Percentiles rank a stretch among this genome's conserved stretches.
Evolutionary conservation across 306 rosid species (phyloP).

Genomic region (Castanea mollissima): DNA sequence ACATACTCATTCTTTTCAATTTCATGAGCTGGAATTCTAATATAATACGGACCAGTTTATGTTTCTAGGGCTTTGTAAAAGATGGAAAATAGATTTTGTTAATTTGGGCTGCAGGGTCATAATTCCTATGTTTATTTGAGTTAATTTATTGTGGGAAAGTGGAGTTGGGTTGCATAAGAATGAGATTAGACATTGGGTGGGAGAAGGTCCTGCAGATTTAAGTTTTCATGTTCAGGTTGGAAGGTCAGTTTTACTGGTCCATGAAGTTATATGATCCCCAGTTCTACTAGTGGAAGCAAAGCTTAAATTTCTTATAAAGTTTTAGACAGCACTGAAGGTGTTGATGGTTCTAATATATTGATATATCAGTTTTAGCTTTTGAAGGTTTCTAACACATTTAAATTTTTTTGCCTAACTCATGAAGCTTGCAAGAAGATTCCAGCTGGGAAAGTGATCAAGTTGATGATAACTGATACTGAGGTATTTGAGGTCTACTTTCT

Average conservation of each 20-base stretch:
- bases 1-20: not conserved
- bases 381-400: slow-evolving; percentile 89
- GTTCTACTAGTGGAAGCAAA: not conserved
- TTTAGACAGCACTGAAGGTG: slow-evolving; percentile 20
- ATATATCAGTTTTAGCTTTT: slow-evolving; percentile 11
- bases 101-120: not conserved
- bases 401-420: slow-evolving; percentile 89
- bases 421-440: slow-evolving; percentile 91
- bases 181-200: not conserved
- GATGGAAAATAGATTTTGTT: not conserved
- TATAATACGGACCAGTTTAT: not conserved
- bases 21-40: not conserved
- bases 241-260: not conserved
- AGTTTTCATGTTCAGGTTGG: not conserved
- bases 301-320: not conserved
- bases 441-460: slow-evolving; percentile 86
- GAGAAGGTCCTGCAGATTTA: not conserved
- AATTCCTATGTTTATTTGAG: not conserved
- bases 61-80: not conserved
- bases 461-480: slow-evolving; percentile 55
- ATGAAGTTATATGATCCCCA: not conserved
- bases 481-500: no score
- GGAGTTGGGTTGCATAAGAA: not conserved
- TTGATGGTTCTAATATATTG: slow-evolving; percentile 11
- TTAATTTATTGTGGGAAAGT: not conserved